Conservation (phyloP, 225 moss, liverwort and hornwort genomes). For the Pleurozium schreberi region DNA sequence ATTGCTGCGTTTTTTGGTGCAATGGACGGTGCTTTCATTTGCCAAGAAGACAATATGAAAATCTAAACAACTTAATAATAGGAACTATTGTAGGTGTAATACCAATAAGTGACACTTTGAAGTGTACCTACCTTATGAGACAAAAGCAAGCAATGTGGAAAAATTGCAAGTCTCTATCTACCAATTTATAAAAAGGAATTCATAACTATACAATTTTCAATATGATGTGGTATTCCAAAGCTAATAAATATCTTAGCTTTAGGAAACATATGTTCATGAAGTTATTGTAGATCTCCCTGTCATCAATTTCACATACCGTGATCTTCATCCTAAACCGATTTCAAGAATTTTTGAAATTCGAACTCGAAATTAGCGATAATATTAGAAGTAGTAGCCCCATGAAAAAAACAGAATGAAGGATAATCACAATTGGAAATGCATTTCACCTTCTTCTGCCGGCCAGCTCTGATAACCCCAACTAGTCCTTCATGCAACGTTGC, state of each 20-base stretch:
- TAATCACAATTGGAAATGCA: too few species aligned
- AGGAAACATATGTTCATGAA: too few species aligned
- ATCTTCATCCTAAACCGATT: not conserved
- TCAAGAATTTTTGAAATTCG: not conserved
- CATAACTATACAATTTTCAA: not conserved
- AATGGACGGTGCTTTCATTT: too few species aligned
- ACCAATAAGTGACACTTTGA: too few species aligned
- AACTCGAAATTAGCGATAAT: not conserved
- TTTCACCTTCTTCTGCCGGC: not conserved
- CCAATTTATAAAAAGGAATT: not conserved
- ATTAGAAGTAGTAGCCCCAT: not conserved
- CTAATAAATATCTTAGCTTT: not conserved
- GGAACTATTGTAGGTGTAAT: too few species aligned
- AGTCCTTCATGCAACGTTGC: not conserved
- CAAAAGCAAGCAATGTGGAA: not conserved
- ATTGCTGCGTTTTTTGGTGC: too few species aligned
- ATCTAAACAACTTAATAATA: too few species aligned
- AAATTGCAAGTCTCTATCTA: not conserved
- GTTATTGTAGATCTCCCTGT: not conserved
- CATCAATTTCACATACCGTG: not conserved
- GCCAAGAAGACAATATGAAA: too few species aligned
- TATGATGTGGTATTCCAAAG: not conserved
- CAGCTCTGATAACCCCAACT: not conserved
- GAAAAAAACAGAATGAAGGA: not conserved
- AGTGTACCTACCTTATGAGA: too few species aligned